Conservation (phyloP, 2,329 filamentous ascomycete genomes). For the Gliomastix tumulicola region DNA sequence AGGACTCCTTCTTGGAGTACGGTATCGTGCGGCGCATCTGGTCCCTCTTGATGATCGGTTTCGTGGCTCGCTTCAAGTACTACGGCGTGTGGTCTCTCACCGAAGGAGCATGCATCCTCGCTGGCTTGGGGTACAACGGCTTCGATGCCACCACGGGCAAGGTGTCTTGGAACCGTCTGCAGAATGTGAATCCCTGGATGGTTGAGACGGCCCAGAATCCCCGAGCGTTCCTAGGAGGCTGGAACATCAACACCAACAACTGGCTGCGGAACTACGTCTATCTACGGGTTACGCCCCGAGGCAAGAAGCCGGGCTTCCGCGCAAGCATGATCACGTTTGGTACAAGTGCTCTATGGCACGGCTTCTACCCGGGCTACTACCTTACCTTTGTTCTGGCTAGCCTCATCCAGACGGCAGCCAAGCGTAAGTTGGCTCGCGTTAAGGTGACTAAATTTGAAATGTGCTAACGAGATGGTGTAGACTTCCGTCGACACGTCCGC, state of each 20-base stretch:
- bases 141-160: conserved; percentile 79
- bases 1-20: conserved; percentile 60
- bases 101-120: conserved; percentile 89
- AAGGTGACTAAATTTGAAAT: background rate
- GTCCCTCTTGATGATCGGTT: conserved; percentile 74
- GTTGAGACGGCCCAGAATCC: conserved; percentile 91
- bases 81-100: conserved; percentile 94
- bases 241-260: conserved; percentile 98
- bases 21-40: conserved; percentile 67
- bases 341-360: conserved; percentile 96
- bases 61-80: conserved; percentile 84
- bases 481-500: conserved; percentile 80
- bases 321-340: conserved; percentile 90
- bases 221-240: conserved; percentile 82
- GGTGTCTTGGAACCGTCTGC: conserved; percentile 79
- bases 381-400: conserved; percentile 82
- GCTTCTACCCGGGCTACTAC: conserved; percentile 96
- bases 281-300: conserved; percentile 85
- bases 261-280: conserved; percentile 97
- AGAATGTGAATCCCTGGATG: conserved; percentile 79
- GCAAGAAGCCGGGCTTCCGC: conserved; percentile 93
- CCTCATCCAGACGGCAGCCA: conserved; percentile 87
- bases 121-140: conserved; percentile 90
- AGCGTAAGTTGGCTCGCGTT: conserved; percentile 58
- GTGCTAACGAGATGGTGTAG: conserved; percentile 34